phyloP scores from a whole-genome alignment of 108 stramenopile genomes.

The Discostella stelligeroides region DNA sequence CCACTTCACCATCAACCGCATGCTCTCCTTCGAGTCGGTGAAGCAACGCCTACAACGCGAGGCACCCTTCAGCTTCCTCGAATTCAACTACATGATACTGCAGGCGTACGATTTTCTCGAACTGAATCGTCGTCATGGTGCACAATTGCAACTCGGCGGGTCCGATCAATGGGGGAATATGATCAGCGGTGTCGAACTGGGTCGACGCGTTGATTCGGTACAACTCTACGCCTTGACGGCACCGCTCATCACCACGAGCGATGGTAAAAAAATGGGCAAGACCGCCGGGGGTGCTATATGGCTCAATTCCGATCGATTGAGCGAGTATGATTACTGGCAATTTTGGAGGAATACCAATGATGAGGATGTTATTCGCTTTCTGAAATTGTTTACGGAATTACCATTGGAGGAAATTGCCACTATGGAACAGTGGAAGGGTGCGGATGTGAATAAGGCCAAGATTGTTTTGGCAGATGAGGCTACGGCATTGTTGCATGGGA shows the following conservation, averaged over 20 bases:
- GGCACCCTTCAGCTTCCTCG: constrained; percentile 94
- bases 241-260: constrained; percentile 95
- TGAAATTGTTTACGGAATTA: constrained; percentile 94
- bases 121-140: constrained; percentile 79
- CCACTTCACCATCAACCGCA: constrained; percentile 97
- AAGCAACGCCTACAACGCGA: constrained; percentile 90
- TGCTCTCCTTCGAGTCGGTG: constrained; percentile 95
- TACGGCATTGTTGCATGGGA: constrained; percentile 92
- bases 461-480: constrained; percentile 95
- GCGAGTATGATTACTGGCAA: constrained; percentile 98
- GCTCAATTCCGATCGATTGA: constrained; percentile 90
- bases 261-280: constrained; percentile 99
- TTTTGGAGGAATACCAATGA: constrained; percentile 98
- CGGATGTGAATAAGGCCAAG: constrained; percentile 93
- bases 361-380: constrained; percentile 91
- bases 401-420: constrained; percentile 82
- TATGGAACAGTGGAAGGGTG: constrained; percentile 68
- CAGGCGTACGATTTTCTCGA: constrained; percentile 99
- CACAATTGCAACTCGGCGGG: constrained; percentile 93
- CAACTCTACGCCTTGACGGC: constrained; percentile 95
- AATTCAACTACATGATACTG: constrained; percentile 99
- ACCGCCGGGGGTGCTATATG: constrained; percentile 96
- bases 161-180: constrained; percentile 99
- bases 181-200: constrained; percentile 92
- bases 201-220: constrained; percentile 79